These are phyloP conservation scores for Ogataea wickerhamii DNA, from an alignment of 805 yeast species.

Conservation along the genomic window DNA sequence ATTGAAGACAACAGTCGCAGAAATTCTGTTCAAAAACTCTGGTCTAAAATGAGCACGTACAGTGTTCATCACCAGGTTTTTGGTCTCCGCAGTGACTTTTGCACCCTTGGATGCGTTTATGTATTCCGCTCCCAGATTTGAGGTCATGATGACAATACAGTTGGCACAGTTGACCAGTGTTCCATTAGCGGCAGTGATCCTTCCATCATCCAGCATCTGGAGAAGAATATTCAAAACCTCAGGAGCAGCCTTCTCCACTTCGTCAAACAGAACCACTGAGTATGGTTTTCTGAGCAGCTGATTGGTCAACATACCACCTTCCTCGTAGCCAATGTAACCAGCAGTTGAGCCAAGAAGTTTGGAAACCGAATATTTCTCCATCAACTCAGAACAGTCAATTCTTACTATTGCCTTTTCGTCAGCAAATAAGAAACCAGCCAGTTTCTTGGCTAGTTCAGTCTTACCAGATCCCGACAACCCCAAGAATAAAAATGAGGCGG, in stretches of 20 bases:
- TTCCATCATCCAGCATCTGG: slow-evolving; percentile 94
- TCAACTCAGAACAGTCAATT: slow-evolving; percentile 94
- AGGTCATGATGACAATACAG: slow-evolving; percentile 91
- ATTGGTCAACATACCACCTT: slow-evolving; percentile 95
- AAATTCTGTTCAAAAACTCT: slow-evolving; percentile 93
- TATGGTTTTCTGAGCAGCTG: slow-evolving; percentile 89
- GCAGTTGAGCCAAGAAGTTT: slow-evolving; percentile 97
- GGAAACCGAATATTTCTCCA: slow-evolving; percentile 94
- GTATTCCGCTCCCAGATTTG: slow-evolving; percentile 92
- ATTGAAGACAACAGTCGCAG: slow-evolving; percentile 90
- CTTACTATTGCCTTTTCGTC: slow-evolving; percentile 97
- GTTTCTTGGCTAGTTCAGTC: slow-evolving; percentile 94
- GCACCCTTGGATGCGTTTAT: slow-evolving; percentile 62
- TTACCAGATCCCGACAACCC: slow-evolving; percentile 98
- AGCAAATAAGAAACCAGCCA: slow-evolving; percentile 93
- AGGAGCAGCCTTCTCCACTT: slow-evolving; percentile 98
- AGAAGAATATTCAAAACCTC: slow-evolving; percentile 89
- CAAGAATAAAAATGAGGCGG: slow-evolving; percentile 90
- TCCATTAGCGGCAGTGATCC: slow-evolving; percentile 92
- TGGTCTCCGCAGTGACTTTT: slow-evolving; percentile 64
- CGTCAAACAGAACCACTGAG: slow-evolving; percentile 94
- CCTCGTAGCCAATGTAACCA: slow-evolving; percentile 95
- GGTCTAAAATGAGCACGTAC: slow-evolving; percentile 93
- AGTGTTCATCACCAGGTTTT: slow-evolving; percentile 74
- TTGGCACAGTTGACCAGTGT: slow-evolving; percentile 91